Base-by-base conservation (phyloP, 2,329 filamentous ascomycete species). In the Sclerotinia minor region DNA sequence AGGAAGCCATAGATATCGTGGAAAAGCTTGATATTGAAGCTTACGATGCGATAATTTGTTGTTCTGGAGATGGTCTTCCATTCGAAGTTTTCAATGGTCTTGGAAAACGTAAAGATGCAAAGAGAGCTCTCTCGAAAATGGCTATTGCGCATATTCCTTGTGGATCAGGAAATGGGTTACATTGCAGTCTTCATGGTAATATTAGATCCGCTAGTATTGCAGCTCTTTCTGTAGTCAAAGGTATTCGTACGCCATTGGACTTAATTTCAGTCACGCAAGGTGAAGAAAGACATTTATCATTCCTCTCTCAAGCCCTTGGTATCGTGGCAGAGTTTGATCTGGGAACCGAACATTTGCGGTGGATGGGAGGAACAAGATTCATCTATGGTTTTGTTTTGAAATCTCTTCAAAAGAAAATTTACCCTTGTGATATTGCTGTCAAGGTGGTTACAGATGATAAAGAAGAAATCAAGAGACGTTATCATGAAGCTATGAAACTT, bases 81-180 rank as follows among this genome's bases (percentile, higher is more conserved):
- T 90, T 96, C 77, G 94, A 98, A 79, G 90, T 96, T 24, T 96
- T 97, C 82, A 97, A 98, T 76, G 94, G 94, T 0, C 80, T 98
- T 38, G 92, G 86, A 21, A 89, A 87, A 78, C 88, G 92, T 26
- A 77, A 83, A 8, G 91, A 97, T 77, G 92, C 92, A 32, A 81
- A 82, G 26, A 83, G 83, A 65, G 94, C 94, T 0, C 80, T 98
- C 69, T 80, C 83, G 35, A 90, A 88, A 74, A 79, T 97, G 7
- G 91, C 94, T 0, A 87, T 98, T 6, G 89, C 88, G 29, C 92
- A 96, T 75, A 83, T 97, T 41, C 94, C 94, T 3, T 95, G 93
- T 75, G 94, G 94, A 21, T 94, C 91, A 35, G 94, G 94, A 17
- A 97, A 97, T 77, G 94, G 91, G 24, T 89, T 97, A 87, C 90